Conservation (phyloP, 2,329 filamentous ascomycete species). For the Phaeosphaeriaceae sp. region DNA sequence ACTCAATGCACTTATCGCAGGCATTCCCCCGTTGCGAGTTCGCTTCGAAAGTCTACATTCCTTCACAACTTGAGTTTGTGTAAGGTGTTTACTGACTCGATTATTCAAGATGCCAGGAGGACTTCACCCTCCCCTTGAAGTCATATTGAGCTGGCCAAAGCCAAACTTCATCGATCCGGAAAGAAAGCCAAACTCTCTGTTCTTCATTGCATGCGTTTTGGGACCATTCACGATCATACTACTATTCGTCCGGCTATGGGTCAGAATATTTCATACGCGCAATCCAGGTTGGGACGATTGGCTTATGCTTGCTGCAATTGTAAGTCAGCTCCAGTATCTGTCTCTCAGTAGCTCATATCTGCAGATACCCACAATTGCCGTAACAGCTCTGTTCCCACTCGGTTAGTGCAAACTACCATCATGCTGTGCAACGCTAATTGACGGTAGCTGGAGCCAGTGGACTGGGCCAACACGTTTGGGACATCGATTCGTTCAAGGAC, state of each 20-base stretch:
- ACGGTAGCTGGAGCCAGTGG: constrained; percentile 17
- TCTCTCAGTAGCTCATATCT: constrained; percentile 8
- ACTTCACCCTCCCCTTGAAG: constrained; percentile 34
- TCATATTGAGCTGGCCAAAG: constrained; percentile 31
- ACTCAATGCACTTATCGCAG: constrained; percentile 26
- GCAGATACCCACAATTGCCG: constrained; percentile 24
- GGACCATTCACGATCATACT: constrained; percentile 31
- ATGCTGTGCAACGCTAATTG: constrained; percentile 12
- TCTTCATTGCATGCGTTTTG: constrained; percentile 26
- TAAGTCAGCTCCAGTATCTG: constrained; percentile 11
- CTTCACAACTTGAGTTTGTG: neutral
- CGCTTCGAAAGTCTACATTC: neutral
- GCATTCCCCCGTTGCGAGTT: constrained; percentile 18
- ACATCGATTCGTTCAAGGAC: constrained; percentile 18
- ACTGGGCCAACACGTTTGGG: constrained; percentile 40
- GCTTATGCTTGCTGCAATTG: constrained; percentile 34
- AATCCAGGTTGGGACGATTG: constrained; percentile 39
- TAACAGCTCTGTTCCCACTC: constrained; percentile 30
- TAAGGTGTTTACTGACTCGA: neutral
- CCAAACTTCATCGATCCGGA: constrained; percentile 32
- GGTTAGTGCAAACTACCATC: constrained; percentile 13
- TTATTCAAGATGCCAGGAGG: constrained; percentile 37
- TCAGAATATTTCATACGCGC: constrained; percentile 33
- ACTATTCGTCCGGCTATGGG: constrained; percentile 37
- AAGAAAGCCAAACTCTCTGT: constrained; percentile 25